phyloP scores from a whole-genome alignment of 2,329 filamentous ascomycete genomes.

The Chaetomium sp. region DNA sequence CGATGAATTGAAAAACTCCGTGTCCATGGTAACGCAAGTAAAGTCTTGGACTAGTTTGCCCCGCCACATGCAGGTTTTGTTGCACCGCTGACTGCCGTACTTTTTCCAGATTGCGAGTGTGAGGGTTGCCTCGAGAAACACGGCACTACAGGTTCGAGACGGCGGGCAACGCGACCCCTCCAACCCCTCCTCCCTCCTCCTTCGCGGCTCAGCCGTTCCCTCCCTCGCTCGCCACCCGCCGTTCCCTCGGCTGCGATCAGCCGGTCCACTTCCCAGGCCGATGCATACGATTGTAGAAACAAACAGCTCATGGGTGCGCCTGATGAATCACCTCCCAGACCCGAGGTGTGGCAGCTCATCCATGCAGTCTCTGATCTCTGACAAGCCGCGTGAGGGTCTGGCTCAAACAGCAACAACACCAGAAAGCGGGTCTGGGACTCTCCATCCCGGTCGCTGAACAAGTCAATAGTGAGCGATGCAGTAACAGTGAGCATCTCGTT shows the following conservation, averaged over 20 bases:
- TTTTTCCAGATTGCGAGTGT: constrained; percentile 9
- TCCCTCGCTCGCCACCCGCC: neutral
- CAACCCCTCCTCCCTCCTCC: neutral
- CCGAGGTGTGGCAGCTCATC: constrained; percentile 29
- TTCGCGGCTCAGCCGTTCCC: neutral
- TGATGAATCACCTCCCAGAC: constrained; percentile 28
- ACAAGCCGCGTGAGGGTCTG: constrained; percentile 2
- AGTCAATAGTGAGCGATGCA: neutral
- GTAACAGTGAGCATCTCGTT: neutral
- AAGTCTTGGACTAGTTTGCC: neutral
- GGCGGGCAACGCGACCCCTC: too few relatives aligned
- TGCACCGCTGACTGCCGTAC: neutral
- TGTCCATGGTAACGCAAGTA: too few relatives aligned
- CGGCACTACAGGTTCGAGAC: constrained; percentile 4
- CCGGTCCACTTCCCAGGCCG: neutral
- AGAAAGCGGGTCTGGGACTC: constrained; percentile 4
- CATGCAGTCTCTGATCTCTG: constrained; percentile 25
- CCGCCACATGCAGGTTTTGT: neutral
- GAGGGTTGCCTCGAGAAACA: neutral
- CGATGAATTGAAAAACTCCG: too few relatives aligned
- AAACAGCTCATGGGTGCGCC: constrained; percentile 26
- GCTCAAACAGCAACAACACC: constrained; percentile 14
- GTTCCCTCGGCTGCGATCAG: neutral
- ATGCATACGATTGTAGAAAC: constrained; percentile 28
- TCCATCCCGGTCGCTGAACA: neutral